Percentiles rank a stretch among this genome's conserved stretches.
These are phyloP conservation scores for Podaxis sp. DNA, from an alignment of 768 basidiomycete species.

Conservation along the genomic window DNA sequence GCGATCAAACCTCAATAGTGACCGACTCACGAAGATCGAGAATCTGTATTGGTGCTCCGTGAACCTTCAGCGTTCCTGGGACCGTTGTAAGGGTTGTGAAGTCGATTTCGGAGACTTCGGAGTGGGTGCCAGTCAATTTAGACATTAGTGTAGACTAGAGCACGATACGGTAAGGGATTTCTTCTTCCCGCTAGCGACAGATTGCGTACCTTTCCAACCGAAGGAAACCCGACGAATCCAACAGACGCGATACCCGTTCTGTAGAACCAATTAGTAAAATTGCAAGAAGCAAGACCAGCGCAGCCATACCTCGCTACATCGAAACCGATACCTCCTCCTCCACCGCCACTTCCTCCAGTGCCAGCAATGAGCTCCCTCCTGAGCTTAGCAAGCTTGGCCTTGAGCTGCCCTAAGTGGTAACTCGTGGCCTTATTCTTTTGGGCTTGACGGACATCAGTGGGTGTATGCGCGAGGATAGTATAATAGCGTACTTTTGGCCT, in stretches of 20 bases:
- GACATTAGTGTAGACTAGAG: slow-evolving; percentile 88
- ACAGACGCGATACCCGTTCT: slow-evolving; percentile 97
- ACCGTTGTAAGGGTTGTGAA: slow-evolving; percentile 97
- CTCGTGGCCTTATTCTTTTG: slow-evolving; percentile 96
- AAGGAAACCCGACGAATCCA: slow-evolving; percentile 89
- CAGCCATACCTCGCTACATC: slow-evolving; percentile 75
- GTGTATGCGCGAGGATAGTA: slow-evolving; percentile 3
- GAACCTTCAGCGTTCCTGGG: slow-evolving; percentile 91
- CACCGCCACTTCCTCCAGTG: slow-evolving; percentile 74
- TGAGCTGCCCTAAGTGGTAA: slow-evolving; percentile 95
- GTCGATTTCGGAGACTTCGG: slow-evolving; percentile 93
- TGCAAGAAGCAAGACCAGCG: slow-evolving; percentile 6
- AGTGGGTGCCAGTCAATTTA: slow-evolving; percentile 94
- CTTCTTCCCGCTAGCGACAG: background rate
- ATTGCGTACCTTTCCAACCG: slow-evolving; percentile 82
- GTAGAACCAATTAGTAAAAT: slow-evolving; percentile 6
- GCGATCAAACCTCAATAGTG: background rate
- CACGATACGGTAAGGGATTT: background rate
- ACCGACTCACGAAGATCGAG: slow-evolving; percentile 75
- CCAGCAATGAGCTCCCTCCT: slow-evolving; percentile 89
- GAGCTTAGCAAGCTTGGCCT: slow-evolving; percentile 97
- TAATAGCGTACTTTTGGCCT: slow-evolving; percentile 74
- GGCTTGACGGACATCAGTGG: slow-evolving; percentile 45
- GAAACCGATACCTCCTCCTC: slow-evolving; percentile 89
- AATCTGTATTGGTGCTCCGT: slow-evolving; percentile 95